These are phyloP conservation scores for Didymella exigua DNA, from an alignment of 2,329 filamentous ascomycete species.

Conservation along the genomic window DNA sequence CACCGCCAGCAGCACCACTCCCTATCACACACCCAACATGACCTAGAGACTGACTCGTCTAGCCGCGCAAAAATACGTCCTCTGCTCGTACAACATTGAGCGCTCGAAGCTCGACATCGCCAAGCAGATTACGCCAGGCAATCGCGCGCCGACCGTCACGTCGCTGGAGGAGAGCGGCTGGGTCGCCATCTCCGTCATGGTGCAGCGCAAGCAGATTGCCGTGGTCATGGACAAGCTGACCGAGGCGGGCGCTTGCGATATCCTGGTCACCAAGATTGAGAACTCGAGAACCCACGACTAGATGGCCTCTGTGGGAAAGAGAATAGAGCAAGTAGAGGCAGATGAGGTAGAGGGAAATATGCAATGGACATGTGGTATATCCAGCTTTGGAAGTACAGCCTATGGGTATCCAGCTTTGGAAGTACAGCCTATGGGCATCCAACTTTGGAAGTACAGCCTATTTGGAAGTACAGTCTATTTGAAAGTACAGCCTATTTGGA, in stretches of 20 bases:
- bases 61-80: conserved; percentile 88
- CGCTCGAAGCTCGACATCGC: conserved; percentile 70
- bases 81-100: conserved; percentile 95
- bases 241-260: conserved; percentile 78
- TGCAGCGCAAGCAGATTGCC: conserved; percentile 84
- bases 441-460: background rate
- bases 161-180: conserved; percentile 84
- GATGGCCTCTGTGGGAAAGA: background rate
- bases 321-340: too few species aligned
- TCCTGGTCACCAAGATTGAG: conserved; percentile 82
- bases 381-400: too few species aligned
- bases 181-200: conserved; percentile 96
- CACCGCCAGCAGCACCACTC: background rate
- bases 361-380: too few species aligned
- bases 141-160: conserved; percentile 91
- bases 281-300: conserved; percentile 62
- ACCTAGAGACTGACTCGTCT: conserved; percentile 16
- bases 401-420: too few species aligned
- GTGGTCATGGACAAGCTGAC: conserved; percentile 84
- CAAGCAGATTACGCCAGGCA: conserved; percentile 84
- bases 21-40: background rate
- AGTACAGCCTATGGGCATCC: too few species aligned
- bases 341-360: too few species aligned
- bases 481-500: background rate
- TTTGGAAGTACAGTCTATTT: background rate